Evolutionary conservation across 805 yeast genomes (phyloP).

Genomic region (Saccharomycopsis synnaedendra): DNA sequence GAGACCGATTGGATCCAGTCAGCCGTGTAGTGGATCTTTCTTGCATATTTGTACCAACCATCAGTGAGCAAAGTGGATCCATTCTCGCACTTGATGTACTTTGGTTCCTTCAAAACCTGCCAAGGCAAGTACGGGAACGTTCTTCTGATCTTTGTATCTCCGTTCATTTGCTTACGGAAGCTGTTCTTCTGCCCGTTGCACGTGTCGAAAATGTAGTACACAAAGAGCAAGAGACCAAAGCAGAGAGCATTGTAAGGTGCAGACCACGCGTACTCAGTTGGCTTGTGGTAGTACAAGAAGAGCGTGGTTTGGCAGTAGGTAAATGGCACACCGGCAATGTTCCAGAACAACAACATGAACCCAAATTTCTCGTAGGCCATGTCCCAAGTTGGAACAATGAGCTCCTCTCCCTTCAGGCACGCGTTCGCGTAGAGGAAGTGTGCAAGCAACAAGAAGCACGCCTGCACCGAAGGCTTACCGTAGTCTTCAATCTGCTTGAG

Average conservation of each 20-base stretch:
- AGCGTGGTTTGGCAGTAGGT: conserved; percentile 93
- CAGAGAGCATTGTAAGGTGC: conserved; percentile 44
- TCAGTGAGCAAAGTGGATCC: conserved; percentile 82
- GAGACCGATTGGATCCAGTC: conserved; percentile 80
- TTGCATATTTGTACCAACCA: conserved; percentile 91
- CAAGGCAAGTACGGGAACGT: conserved; percentile 90
- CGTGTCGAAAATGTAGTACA: conserved; percentile 91
- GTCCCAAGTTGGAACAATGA: conserved; percentile 97
- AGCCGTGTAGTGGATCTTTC: conserved; percentile 92
- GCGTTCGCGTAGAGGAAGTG: conserved; percentile 96
- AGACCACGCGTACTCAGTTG: conserved; percentile 72
- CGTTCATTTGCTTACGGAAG: conserved; percentile 75
- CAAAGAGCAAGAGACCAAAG: conserved; percentile 44
- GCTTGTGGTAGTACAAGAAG: conserved; percentile 73
- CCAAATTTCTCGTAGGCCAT: conserved; percentile 99
- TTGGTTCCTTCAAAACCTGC: conserved; percentile 74
- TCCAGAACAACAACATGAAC: conserved; percentile 98
- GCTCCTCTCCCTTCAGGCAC: conserved; percentile 94
- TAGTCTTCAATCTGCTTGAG: conserved; percentile 71
- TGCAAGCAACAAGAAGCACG: conserved; percentile 56
- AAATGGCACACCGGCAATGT: conserved; percentile 97
- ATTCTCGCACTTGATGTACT: conserved; percentile 69
- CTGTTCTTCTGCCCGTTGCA: conserved; percentile 91
- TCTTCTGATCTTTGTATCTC: conserved; percentile 66
- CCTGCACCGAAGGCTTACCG: conserved; percentile 56